Evolutionary conservation across 176 grass and related monocot genomes (phyloP).

Genomic region (Oryza punctata): DNA sequence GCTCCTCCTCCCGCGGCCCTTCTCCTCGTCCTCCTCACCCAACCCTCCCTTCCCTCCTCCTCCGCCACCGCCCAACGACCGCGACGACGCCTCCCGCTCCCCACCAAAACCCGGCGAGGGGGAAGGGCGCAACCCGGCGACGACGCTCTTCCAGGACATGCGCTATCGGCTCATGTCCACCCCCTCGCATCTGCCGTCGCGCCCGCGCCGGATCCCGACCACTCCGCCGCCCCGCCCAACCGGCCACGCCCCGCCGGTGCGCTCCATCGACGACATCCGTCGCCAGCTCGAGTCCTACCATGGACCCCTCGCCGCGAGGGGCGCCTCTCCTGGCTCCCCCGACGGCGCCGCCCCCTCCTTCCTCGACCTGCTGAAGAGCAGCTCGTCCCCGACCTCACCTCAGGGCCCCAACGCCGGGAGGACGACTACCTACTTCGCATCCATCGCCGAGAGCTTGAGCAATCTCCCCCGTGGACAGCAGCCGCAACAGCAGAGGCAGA

Average conservation of each 20-base stretch:
- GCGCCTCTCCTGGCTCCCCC: not conserved
- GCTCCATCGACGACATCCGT: conserved; percentile 28
- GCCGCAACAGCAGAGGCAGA: not conserved
- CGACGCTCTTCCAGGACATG: conserved; percentile 50
- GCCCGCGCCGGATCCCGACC: conserved; percentile 39
- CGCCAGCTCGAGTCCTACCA: conserved; percentile 42
- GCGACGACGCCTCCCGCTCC: conserved; percentile 13
- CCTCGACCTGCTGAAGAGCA: conserved; percentile 40
- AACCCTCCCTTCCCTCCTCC: conserved; percentile 34
- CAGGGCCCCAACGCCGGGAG: conserved; percentile 5
- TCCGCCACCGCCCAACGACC: not conserved
- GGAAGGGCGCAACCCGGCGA: not conserved
- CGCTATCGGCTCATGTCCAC: conserved; percentile 44
- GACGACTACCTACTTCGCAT: not conserved
- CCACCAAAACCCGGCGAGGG: conserved; percentile 3
- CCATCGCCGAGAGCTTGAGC: conserved; percentile 30
- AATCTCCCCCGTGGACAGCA: not conserved
- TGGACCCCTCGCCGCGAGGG: not conserved
- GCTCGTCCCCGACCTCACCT: not conserved
- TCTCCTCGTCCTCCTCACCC: conserved; percentile 39
- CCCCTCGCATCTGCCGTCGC: not conserved
- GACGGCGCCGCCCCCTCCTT: conserved; percentile 38
- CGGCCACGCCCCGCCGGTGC: not conserved
- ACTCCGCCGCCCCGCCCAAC: conserved; percentile 28
- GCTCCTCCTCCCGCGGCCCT: conserved; percentile 18